Evolutionary conservation across 306 rosid species (phyloP), one percentile per base, ranked within the genome.

Genomic region (Begonia peltatifolia): DNA sequence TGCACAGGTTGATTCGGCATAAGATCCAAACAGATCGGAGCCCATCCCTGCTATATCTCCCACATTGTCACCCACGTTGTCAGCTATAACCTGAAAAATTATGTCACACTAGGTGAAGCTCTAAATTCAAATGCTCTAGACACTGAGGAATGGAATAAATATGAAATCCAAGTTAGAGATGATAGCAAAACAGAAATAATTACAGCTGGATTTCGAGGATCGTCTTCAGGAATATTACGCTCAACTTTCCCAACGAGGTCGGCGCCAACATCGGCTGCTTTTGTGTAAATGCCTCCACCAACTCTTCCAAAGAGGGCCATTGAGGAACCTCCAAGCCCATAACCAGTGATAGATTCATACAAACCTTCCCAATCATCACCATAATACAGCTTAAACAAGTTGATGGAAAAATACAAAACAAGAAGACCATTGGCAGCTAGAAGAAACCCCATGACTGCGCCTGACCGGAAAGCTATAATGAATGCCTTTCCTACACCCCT

Each of bases 211-310:
- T 83, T 76, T 64, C 80, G 57, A 1, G 84, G 93, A 72, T 79
- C 87, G 60, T 79, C 93, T 77, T 83, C 87, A 0, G 84, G 93
- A 42, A 83, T 79, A 61, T 79, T 76, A 59, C 64, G 67, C 59
- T 83, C 87, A 46, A 77, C 83, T 46, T 79, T 76, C 7, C 80
- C 82, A 2, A 79, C 87, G 15, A 83, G 93, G 55, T 76, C 87
- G 67, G 87, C 93, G 38, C 93, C 93, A 67, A 79, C 87, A 83
- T 76, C 87, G 50, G 87, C 93, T 41, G 93, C 93, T 74, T 79
- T 83, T 42, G 93, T 83, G 70, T 79, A 83, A 38, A 79, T 76
- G 20, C 87, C 93, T 52, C 87, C 87, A 6, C 87, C 87, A 65
- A 83, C 84, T 68, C 93, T 76, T 60, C 82, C 87, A 44, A 79